Conservation (phyloP, 495 filamentous ascomycete species). For the Letharia lupina region DNA sequence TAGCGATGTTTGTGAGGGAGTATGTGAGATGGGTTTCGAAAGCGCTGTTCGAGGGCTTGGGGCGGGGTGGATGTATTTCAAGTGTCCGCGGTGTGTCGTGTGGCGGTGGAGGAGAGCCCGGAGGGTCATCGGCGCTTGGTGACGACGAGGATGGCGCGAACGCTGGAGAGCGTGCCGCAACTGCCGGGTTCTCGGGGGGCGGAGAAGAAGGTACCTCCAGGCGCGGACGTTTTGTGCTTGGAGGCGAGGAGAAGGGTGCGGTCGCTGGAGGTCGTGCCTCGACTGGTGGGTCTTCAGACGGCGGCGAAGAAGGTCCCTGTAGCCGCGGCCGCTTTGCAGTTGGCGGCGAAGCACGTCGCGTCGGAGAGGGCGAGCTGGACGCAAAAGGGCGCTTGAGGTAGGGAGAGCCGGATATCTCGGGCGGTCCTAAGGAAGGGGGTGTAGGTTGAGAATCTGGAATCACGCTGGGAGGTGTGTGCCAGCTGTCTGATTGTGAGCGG, state of each 20-base stretch:
- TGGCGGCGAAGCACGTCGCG: constrained; percentile 14
- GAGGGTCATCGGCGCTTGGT: neutral
- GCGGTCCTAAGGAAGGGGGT: neutral
- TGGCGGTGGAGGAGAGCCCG: constrained; percentile 5
- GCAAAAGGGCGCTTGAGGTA: constrained; percentile 15
- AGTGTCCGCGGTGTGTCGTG: constrained; percentile 19
- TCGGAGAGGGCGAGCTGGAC: constrained; percentile 22
- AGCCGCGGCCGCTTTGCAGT: constrained; percentile 15
- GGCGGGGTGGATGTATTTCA: constrained; percentile 40
- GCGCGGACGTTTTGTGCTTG: neutral
- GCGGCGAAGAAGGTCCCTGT: constrained; percentile 12
- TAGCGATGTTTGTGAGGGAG: constrained; percentile 11
- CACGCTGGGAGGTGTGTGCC: constrained; percentile 38
- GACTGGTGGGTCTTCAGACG: constrained; percentile 4
- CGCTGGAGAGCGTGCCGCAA: neutral
- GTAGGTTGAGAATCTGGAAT: constrained; percentile 34
- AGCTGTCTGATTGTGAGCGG: constrained; percentile 33
- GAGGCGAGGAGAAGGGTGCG: neutral
- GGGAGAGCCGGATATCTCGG: constrained; percentile 14
- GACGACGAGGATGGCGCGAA: neutral
- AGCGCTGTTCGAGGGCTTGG: constrained; percentile 33
- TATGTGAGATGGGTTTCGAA: constrained; percentile 46
- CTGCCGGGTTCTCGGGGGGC: neutral
- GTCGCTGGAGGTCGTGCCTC: neutral
- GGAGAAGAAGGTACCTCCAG: neutral